Conservation (phyloP, 441 rosid genomes). For the Corymbia citriodora region DNA sequence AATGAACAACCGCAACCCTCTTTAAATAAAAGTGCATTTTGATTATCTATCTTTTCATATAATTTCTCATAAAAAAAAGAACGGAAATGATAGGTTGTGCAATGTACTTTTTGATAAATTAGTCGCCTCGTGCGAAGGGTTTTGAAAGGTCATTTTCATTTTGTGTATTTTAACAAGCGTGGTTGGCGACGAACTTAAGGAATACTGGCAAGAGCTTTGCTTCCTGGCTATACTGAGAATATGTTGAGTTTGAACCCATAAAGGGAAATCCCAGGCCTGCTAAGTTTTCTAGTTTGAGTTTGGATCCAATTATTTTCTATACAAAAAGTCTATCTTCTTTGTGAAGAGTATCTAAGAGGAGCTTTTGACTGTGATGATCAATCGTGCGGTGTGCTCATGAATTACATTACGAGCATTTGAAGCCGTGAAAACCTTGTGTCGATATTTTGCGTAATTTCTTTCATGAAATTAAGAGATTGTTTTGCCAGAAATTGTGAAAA, state of each 20-base stretch:
- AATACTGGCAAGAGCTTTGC: background rate
- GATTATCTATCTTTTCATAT: background rate
- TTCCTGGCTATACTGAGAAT: background rate
- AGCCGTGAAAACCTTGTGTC: background rate
- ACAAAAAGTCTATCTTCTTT: accelerated
- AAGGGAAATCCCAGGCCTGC: background rate
- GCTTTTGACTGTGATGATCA: background rate
- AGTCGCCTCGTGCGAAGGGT: background rate
- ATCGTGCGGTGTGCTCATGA: accelerated
- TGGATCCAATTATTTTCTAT: background rate
- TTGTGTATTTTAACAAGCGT: background rate
- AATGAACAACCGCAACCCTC: background rate
- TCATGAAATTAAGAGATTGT: background rate
- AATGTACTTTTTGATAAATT: background rate
- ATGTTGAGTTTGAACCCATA: background rate
- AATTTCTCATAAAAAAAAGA: background rate
- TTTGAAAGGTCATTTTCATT: background rate
- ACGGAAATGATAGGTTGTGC: background rate
- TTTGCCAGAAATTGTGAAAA: background rate
- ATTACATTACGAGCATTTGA: background rate
- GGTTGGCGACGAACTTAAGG: no score
- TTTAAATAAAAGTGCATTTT: background rate
- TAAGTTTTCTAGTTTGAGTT: background rate
- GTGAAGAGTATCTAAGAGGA: background rate
- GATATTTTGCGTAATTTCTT: background rate